These are phyloP conservation scores for Olyra latifolia DNA, from an alignment of 176 grass and related monocot genomes.

Conservation along the genomic window DNA sequence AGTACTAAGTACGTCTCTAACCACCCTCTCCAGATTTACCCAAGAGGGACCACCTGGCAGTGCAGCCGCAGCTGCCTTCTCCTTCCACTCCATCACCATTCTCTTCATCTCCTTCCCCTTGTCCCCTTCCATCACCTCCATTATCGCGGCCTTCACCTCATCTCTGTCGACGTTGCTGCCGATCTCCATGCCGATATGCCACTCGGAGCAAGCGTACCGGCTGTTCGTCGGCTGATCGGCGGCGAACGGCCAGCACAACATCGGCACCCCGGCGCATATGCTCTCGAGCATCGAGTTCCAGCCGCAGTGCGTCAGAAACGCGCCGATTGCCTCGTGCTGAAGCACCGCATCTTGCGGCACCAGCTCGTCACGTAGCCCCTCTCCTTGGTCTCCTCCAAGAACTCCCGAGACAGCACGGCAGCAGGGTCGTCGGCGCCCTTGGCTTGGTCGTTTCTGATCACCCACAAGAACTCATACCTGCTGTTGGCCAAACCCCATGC, in stretches of 20 bases:
- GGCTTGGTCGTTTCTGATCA: slow-evolving; percentile 17
- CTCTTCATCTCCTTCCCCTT: slow-evolving; percentile 14
- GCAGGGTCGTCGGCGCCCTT: background rate
- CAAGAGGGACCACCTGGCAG: background rate
- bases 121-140: slow-evolving; percentile 19
- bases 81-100: slow-evolving; percentile 19
- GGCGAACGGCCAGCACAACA: background rate
- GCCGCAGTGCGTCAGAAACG: slow-evolving; percentile 52
- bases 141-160: slow-evolving; percentile 12
- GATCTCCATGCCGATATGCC: background rate
- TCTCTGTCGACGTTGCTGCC: background rate
- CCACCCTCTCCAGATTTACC: slow-evolving; percentile 20
- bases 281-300: slow-evolving; percentile 54
- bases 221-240: background rate
- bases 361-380: slow-evolving; percentile 27
- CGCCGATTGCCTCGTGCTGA: slow-evolving; percentile 1
- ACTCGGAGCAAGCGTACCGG: background rate
- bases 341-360: slow-evolving; percentile 43
- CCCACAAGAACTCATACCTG: slow-evolving; percentile 20
- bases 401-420: background rate
- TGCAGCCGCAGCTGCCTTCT: background rate
- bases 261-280: background rate
- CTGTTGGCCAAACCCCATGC: slow-evolving; percentile 31
- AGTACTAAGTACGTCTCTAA: background rate
- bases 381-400: background rate